Evolutionary conservation across 2,329 filamentous ascomycete genomes (phyloP), one percentile per base, ranked within the genome.

Genomic region (Paracoccidioides brasiliensis): DNA sequence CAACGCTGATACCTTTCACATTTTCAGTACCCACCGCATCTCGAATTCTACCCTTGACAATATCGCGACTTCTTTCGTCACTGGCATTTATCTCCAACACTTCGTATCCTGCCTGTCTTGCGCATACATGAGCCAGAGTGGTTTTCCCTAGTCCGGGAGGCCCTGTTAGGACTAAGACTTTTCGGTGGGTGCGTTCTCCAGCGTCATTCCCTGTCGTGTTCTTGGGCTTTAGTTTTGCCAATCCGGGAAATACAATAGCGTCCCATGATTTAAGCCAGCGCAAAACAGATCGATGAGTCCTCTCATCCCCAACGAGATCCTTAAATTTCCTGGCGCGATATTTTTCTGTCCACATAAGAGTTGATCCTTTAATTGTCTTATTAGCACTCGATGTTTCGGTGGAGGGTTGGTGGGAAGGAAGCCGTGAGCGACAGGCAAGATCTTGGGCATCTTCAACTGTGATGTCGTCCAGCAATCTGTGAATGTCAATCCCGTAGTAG

Each of bases 21-120:
- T 88, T 96, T 69, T 98, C 91, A 0, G 93, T 98, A 0, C 88
- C 90, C 38, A 98, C 79, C 68, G 88, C 91, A 56, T 95, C 95
- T 62, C 88, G 81, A 61, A 98, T 96, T 14, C 90, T 81, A 5
- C 88, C 89, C 67, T 88, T 93, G 40, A 98, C 93, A 1, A 98
- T 89, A 64, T 91, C 84, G 35, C 81, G 80, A 66, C 89, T 95
- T 64, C 93, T 80, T 67, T 98, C 94, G 66, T 98, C 93, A 64
- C 91, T 97, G 7, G 94, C 93, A 64, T 98, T 98, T 72, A 98
- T 95, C 68, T 98, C 93, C 66, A 97, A 80, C 0, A 95, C 87
- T 65, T 97, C 93, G 64, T 98, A 98, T 0, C 93, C 93, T 4
- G 93, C 93, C 71, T 98, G 93, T 62, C 79, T 84, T 0, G 94